A percentile compares a stretch with the other conserved stretches of the same genome.
phyloP scores from a whole-genome alignment of 805 yeast genomes.

The Tetrapisispora fleetii region DNA sequence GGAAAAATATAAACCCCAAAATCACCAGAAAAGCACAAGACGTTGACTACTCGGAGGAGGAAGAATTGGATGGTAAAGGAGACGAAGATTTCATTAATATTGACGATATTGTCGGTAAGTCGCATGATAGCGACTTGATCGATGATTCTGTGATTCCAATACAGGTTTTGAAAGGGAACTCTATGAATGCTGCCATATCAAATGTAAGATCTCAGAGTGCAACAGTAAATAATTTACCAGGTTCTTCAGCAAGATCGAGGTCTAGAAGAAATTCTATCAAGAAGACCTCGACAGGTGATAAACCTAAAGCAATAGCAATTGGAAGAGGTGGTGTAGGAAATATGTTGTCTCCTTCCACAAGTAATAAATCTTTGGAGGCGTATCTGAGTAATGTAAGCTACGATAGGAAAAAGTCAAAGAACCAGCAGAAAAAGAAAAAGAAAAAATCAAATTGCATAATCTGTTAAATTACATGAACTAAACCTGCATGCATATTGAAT shows the following conservation, averaged over 20 bases:
- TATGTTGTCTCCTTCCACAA: constrained; percentile 23
- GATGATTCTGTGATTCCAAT: constrained; percentile 9
- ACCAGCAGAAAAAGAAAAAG: constrained; percentile 5
- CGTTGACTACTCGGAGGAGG: constrained; percentile 37
- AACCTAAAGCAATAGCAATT: constrained; percentile 13
- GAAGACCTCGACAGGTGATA: background rate
- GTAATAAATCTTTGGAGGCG: constrained; percentile 6
- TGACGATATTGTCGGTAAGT: background rate
- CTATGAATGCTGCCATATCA: constrained; percentile 3
- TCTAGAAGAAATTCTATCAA: constrained; percentile 1
- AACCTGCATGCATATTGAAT: background rate
- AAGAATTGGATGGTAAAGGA: background rate
- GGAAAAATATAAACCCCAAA: constrained; percentile 48
- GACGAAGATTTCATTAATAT: constrained; percentile 2
- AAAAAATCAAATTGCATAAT: constrained; percentile 1
- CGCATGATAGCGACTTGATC: constrained; percentile 3
- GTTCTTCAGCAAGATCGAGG: background rate
- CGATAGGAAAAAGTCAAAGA: constrained; percentile 4
- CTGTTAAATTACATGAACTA: background rate
- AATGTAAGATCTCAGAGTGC: constrained; percentile 1
- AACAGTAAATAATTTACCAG: background rate
- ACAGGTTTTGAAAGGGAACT: constrained; percentile 4
- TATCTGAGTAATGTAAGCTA: constrained; percentile 2
- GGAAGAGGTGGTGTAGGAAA: constrained; percentile 32
- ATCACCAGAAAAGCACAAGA: constrained; percentile 57